Evolutionary conservation across 768 basidiomycete species (phyloP).

Genomic region (Boletus coccyginus): DNA sequence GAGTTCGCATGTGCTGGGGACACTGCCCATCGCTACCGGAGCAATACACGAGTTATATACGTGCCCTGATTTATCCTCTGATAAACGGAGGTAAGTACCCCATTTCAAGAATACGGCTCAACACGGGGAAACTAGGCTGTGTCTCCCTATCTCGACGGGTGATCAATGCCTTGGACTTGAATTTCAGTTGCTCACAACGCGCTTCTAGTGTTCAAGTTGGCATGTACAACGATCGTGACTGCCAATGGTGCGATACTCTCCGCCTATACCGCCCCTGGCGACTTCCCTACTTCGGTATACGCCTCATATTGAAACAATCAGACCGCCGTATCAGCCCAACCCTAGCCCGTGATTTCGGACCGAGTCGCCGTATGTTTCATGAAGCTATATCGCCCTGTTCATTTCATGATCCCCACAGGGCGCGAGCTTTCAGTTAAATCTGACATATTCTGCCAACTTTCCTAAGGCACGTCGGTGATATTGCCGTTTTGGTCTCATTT

Average conservation of each 20-base stretch:
- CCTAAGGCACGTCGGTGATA: conserved; percentile 36
- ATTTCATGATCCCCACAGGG: conserved; percentile 35
- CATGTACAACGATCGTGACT: neutral
- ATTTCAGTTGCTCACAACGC: neutral
- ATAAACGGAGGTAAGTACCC: neutral
- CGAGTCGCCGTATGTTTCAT: conserved; percentile 50
- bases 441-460: conserved; percentile 63
- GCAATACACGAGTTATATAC: neutral
- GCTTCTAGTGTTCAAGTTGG: conserved; percentile 9
- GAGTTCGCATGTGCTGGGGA: conserved; percentile 3
- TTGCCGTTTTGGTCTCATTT: neutral
- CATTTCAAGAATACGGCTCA: neutral
- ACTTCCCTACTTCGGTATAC: conserved; percentile 61
- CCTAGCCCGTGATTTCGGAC: conserved; percentile 70
- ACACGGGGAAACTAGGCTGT: neutral
- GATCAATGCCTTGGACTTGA: neutral
- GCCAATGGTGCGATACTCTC: conserved; percentile 17
- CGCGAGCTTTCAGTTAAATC: conserved; percentile 49
- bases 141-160: neutral
- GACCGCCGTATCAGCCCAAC: conserved; percentile 64
- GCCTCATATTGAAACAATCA: conserved; percentile 65
- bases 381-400: neutral
- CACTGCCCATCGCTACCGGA: neutral
- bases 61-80: neutral
- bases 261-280: conserved; percentile 58